Percentiles rank a stretch among this genome's conserved stretches.
Evolutionary conservation across 73 alveolate genomes (phyloP).

Genomic region (Paramecium sonneborni): DNA sequence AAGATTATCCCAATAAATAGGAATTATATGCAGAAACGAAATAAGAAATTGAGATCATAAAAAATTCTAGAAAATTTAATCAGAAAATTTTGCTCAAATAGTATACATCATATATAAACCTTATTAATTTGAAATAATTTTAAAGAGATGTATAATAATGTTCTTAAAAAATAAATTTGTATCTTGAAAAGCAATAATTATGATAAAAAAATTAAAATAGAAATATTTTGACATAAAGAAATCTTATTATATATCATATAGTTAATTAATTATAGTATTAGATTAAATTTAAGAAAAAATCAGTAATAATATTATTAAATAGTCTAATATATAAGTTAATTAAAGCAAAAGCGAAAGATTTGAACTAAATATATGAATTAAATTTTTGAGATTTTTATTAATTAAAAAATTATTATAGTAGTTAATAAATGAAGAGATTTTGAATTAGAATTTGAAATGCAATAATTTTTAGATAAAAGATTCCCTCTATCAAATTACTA

Average conservation of each 20-base stretch:
- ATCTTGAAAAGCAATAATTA: too few species aligned
- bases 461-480: background rate
- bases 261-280: too few species aligned
- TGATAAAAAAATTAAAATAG: too few species aligned
- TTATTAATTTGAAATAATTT: background rate
- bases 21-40: background rate
- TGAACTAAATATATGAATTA: too few species aligned
- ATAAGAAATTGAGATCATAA: background rate
- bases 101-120: background rate
- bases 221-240: too few species aligned
- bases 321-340: too few species aligned
- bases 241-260: too few species aligned
- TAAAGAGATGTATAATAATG: background rate
- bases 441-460: background rate
- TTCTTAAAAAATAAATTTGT: too few species aligned
- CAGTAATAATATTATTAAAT: too few species aligned
- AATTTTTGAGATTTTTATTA: background rate
- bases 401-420: background rate
- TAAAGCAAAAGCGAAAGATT: too few species aligned
- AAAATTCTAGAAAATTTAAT: background rate
- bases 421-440: background rate
- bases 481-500: background rate
- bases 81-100: background rate
- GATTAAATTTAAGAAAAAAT: too few species aligned
- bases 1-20: background rate